phyloP scores from a whole-genome alignment of 2,329 filamentous ascomycete genomes.

The Monosporascus sp. region DNA sequence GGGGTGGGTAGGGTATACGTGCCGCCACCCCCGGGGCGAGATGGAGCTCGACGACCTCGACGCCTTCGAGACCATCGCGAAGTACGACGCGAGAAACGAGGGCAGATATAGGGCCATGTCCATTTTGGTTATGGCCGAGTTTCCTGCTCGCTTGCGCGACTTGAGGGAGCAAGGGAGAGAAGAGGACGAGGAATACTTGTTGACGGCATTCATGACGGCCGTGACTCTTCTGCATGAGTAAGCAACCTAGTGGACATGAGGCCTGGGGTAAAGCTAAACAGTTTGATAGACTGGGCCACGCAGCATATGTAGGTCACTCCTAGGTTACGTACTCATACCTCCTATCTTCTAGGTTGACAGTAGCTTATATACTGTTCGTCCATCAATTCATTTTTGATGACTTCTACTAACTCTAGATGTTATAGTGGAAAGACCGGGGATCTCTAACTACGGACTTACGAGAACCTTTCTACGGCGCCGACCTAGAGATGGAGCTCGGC shows the following conservation, averaged over 20 bases:
- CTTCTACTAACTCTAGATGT: background rate
- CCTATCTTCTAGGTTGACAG: background rate
- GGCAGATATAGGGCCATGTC: conserved; percentile 16
- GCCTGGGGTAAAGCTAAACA: background rate
- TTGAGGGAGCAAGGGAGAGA: conserved; percentile 16
- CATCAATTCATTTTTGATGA: no score
- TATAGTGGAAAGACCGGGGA: conserved; percentile 28
- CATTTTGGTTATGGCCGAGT: conserved; percentile 25
- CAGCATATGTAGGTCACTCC: background rate
- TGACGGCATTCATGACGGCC: conserved; percentile 28
- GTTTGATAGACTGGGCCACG: background rate
- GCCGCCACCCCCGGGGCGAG: conserved; percentile 21
- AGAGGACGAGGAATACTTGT: conserved; percentile 25
- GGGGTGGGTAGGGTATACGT: conserved; percentile 29
- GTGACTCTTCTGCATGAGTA: conserved; percentile 29
- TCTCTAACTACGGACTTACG: conserved; percentile 18
- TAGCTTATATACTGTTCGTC: background rate
- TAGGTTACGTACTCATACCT: background rate
- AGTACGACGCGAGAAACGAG: conserved; percentile 15
- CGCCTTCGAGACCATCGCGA: conserved; percentile 16
- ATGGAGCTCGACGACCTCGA: conserved; percentile 18
- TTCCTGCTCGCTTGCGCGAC: conserved; percentile 19
- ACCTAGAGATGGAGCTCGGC: conserved; percentile 31
- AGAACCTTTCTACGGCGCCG: conserved; percentile 29
- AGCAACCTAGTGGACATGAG: conserved; percentile 1